A percentile compares a stretch with the other conserved stretches of the same genome.
Evolutionary conservation across 495 filamentous ascomycete genomes (phyloP).

Genomic region (Penicillium lividum): DNA sequence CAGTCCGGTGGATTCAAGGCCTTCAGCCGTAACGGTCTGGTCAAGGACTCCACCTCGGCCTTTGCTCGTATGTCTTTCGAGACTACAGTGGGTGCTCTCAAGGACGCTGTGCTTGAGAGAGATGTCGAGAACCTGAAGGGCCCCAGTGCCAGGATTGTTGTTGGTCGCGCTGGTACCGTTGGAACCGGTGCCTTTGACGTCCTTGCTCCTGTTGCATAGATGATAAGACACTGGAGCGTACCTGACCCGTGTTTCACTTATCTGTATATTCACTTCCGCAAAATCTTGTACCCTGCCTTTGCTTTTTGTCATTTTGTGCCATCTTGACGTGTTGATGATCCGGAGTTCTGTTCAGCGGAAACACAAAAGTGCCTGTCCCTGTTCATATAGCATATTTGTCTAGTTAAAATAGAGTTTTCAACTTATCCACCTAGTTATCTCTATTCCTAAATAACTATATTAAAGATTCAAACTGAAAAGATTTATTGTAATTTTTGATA

Average conservation of each 20-base stretch:
- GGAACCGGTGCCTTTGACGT: slow-evolving; percentile 95
- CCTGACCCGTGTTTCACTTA: slow-evolving; percentile 1
- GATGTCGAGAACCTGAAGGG: slow-evolving; percentile 86
- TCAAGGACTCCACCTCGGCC: slow-evolving; percentile 75
- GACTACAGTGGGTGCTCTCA: slow-evolving; percentile 90
- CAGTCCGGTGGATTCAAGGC: slow-evolving; percentile 80
- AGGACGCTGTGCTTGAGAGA: slow-evolving; percentile 84
- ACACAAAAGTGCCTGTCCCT: slow-evolving; percentile 40
- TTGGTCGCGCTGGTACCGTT: slow-evolving; percentile 75
- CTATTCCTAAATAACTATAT: neutral
- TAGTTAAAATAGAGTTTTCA: slow-evolving; percentile 30
- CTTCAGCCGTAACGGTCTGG: slow-evolving; percentile 86
- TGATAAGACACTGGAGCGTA: slow-evolving; percentile 20
- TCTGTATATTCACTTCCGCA: slow-evolving; percentile 7
- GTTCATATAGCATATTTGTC: slow-evolving; percentile 35
- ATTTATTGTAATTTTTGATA: neutral
- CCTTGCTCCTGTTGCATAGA: slow-evolving; percentile 62
- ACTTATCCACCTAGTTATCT: slow-evolving; percentile 2
- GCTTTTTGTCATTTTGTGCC: slow-evolving; percentile 27
- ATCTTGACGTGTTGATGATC: slow-evolving; percentile 40
- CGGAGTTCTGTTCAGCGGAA: slow-evolving; percentile 48
- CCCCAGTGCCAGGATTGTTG: slow-evolving; percentile 85
- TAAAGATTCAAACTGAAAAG: neutral
- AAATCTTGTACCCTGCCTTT: slow-evolving; percentile 18
- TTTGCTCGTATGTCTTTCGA: slow-evolving; percentile 99